These are phyloP conservation scores for Anaeramoeba flamelloides DNA, from an alignment of 78 protist species.

Conservation along the genomic window DNA sequence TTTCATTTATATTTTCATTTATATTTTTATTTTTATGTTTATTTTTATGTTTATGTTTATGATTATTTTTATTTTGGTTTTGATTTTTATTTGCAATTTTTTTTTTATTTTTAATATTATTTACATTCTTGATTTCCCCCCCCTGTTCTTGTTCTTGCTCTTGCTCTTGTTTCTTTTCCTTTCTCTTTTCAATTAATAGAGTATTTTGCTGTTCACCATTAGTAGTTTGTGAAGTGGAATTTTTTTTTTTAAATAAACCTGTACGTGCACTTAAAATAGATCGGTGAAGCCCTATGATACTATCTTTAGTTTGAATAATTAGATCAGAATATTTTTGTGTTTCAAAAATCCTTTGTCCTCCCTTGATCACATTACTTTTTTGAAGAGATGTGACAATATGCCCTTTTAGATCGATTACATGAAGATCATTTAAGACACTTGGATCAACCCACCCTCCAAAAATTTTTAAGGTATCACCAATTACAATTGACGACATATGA, in stretches of 20 bases:
- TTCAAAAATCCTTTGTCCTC: neutral
- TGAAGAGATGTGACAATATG: neutral
- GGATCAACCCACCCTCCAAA: neutral
- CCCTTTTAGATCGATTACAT: neutral
- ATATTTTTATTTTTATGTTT: neutral
- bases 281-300: neutral
- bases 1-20: neutral
- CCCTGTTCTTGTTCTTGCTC: neutral
- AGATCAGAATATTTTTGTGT: neutral
- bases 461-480: neutral
- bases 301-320: neutral
- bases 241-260: neutral
- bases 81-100: neutral
- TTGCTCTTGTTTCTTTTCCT: neutral
- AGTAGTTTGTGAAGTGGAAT: neutral
- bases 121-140: neutral
- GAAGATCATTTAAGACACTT: neutral
- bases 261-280: neutral
- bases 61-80: neutral
- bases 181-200: neutral
- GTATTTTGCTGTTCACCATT: neutral
- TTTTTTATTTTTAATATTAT: neutral
- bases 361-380: neutral
- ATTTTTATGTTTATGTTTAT: neutral
- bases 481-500: neutral